phyloP scores from a whole-genome alignment of 2,329 filamentous ascomycete genomes.

The Diaporthe ilicicola region DNA sequence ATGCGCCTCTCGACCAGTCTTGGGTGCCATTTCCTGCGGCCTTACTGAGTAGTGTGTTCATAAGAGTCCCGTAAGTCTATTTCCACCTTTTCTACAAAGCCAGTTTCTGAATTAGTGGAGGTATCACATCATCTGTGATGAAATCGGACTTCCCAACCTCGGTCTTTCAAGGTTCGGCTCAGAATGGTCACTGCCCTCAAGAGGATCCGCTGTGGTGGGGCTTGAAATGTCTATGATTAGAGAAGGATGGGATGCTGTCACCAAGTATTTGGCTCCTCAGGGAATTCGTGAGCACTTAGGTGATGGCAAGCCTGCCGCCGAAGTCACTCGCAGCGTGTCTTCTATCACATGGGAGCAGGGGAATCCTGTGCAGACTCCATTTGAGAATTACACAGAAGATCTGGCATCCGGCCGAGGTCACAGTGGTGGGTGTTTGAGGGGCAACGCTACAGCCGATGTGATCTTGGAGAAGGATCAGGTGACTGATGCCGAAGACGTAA shows the following conservation, averaged over 20 bases:
- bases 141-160: neutral
- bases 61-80: neutral
- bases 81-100: neutral
- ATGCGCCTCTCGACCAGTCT: neutral
- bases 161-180: neutral
- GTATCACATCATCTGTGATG: neutral
- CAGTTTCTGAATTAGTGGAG: neutral
- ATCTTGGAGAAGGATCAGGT: too few relatives aligned
- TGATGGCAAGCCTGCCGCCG: neutral
- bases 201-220: neutral
- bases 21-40: neutral
- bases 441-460: neutral
- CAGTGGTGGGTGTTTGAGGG: neutral
- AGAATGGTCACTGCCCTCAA: neutral
- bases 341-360: too few relatives aligned
- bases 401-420: neutral
- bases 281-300: neutral
- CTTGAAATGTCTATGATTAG: neutral
- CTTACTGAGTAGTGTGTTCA: neutral
- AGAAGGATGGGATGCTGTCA: neutral
- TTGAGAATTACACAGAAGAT: neutral
- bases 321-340: neutral
- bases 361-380: too few relatives aligned
- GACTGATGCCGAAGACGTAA: too few relatives aligned
- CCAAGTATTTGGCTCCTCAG: neutral